phyloP scores from a whole-genome alignment of 106 monocot species.

The Allium sativum region DNA sequence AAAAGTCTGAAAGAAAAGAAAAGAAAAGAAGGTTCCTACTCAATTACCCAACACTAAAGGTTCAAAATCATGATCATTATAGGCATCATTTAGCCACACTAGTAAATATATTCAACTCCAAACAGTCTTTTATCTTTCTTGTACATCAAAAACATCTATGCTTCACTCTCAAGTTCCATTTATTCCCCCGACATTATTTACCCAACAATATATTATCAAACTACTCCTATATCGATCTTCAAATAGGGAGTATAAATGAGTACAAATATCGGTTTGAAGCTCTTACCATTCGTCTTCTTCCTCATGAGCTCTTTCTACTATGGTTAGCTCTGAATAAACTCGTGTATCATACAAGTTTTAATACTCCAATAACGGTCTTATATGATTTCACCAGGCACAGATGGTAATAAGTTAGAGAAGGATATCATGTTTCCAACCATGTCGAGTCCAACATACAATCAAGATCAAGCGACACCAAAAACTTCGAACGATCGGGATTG shows the following conservation, averaged over 20 bases:
- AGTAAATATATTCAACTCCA: too few species aligned
- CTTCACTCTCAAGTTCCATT: constrained; percentile 2
- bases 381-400: neutral
- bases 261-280: neutral
- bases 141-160: neutral
- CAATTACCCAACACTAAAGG: too few species aligned
- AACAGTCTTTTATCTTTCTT: neutral
- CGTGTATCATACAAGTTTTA: neutral
- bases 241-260: neutral
- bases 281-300: neutral
- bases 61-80: too few species aligned
- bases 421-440: neutral
- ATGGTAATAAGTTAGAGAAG: neutral
- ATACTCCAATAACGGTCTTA: neutral
- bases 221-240: neutral
- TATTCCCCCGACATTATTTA: neutral
- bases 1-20: too few species aligned
- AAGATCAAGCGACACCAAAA: constrained; percentile 3
- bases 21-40: too few species aligned
- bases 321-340: neutral
- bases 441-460: constrained; percentile 1
- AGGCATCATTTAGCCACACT: too few species aligned
- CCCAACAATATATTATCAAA: neutral
- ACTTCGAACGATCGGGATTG: constrained; percentile 48
- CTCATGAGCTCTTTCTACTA: neutral